Evolutionary conservation across 371 early-diverging fungal species (phyloP).

Genomic region (Mucor indicus): DNA sequence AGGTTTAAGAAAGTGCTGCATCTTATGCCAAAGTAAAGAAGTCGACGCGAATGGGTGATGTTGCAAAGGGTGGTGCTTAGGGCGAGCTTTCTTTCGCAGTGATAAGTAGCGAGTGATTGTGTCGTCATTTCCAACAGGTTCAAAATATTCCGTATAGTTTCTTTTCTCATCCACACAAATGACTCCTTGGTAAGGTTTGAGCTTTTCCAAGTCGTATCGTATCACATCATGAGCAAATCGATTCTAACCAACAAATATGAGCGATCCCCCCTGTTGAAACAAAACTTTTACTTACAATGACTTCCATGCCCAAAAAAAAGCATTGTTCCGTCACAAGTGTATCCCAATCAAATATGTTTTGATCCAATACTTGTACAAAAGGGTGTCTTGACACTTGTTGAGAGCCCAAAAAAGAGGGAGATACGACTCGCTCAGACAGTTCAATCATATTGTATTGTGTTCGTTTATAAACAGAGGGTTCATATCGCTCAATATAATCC

Average conservation of each 20-base stretch:
- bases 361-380: constrained; percentile 78
- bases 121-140: constrained; percentile 72
- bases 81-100: constrained; percentile 38
- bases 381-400: constrained; percentile 30
- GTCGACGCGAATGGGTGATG: neutral
- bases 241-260: constrained; percentile 50
- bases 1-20: neutral
- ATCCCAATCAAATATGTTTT: constrained; percentile 90
- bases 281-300: constrained; percentile 61
- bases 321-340: constrained; percentile 69
- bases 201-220: constrained; percentile 73
- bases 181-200: constrained; percentile 76
- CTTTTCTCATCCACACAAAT: constrained; percentile 81
- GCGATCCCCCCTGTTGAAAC: neutral
- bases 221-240: constrained; percentile 95
- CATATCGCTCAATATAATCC: constrained; percentile 75
- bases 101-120: constrained; percentile 69
- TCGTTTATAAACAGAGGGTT: constrained; percentile 76
- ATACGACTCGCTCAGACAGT: constrained; percentile 61
- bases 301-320: constrained; percentile 93
- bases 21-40: neutral
- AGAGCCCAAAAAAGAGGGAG: constrained; percentile 22
- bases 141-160: constrained; percentile 83
- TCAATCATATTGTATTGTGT: constrained; percentile 91
- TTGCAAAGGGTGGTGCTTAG: no score